phyloP scores from a whole-genome alignment of 2,329 filamentous ascomycete genomes.

The Xylariaceae sp. region DNA sequence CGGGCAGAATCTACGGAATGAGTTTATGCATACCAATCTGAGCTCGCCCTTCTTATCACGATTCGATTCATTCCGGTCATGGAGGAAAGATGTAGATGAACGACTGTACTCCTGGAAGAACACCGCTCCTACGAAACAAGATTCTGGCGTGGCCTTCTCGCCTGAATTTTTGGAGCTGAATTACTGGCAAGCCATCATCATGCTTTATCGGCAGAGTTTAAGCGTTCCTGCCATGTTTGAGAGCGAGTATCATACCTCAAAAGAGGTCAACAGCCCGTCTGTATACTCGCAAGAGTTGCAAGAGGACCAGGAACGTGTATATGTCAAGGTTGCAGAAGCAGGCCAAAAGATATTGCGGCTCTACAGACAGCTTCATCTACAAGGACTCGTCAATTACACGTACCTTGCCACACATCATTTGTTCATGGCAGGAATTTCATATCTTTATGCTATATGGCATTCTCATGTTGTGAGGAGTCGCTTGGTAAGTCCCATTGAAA shows the following conservation, averaged over 20 bases:
- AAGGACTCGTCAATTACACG: constrained; percentile 90
- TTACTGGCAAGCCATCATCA: constrained; percentile 96
- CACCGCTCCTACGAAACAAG: constrained; percentile 69
- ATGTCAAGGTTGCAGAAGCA: constrained; percentile 91
- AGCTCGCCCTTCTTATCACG: constrained; percentile 81
- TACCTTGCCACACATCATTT: constrained; percentile 94
- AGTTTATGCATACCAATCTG: constrained; percentile 74
- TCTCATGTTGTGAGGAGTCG: constrained; percentile 83
- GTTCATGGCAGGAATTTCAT: constrained; percentile 96
- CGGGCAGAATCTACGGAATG: constrained; percentile 62
- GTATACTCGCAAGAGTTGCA: constrained; percentile 63
- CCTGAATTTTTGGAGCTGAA: constrained; percentile 90
- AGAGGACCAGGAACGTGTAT: constrained; percentile 87
- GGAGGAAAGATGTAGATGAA: constrained; percentile 83
- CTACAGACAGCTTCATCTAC: constrained; percentile 84
- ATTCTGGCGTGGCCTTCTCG: constrained; percentile 86
- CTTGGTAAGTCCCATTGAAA: constrained; percentile 58
- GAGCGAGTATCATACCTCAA: constrained; percentile 67
- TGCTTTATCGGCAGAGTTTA: constrained; percentile 89
- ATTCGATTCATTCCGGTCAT: constrained; percentile 82
- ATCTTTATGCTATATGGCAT: constrained; percentile 97
- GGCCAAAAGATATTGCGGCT: constrained; percentile 89
- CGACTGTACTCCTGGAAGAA: constrained; percentile 85
- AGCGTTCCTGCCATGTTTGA: constrained; percentile 83
- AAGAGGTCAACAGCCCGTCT: constrained; percentile 62